Evolutionary conservation across 1,284 basidiomycete genomes (phyloP).

Genomic region (Irpex rosettiformis): DNA sequence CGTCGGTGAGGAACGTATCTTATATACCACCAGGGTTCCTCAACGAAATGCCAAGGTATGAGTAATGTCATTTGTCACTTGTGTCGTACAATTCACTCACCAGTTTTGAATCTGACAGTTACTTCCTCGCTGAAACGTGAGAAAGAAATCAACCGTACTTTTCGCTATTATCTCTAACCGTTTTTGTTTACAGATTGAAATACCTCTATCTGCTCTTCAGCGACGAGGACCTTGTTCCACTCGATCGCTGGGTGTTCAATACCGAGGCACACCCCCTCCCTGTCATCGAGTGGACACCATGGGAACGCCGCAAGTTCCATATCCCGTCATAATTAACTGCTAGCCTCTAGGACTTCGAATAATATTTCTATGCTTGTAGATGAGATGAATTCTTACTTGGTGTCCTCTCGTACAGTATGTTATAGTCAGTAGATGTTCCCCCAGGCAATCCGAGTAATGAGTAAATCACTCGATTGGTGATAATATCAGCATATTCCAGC

Average conservation of each 20-base stretch:
- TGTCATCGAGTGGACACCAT: slow-evolving; percentile 55
- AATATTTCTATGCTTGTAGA: too few relatives aligned
- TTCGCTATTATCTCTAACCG: not conserved
- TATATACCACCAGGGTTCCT: slow-evolving; percentile 31
- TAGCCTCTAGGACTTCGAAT: too few relatives aligned
- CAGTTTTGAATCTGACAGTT: slow-evolving; percentile 34
- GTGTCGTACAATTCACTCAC: not conserved
- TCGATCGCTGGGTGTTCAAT: slow-evolving; percentile 81
- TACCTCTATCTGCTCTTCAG: slow-evolving; percentile 60
- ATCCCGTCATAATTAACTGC: not conserved
- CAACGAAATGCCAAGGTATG: slow-evolving; percentile 72
- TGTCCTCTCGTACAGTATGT: not conserved
- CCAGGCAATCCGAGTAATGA: not conserved
- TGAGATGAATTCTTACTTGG: not conserved
- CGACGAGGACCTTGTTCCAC: slow-evolving; percentile 54
- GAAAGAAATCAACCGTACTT: too few relatives aligned
- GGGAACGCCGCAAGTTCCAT: slow-evolving; percentile 17
- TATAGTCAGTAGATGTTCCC: not conserved
- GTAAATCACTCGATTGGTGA: not conserved
- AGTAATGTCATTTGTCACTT: not conserved
- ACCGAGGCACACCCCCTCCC: slow-evolving; percentile 83
- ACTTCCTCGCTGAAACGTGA: slow-evolving; percentile 65
- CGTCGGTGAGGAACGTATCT: slow-evolving; percentile 47
- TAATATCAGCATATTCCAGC: too few relatives aligned
- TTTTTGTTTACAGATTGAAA: slow-evolving; percentile 33